A percentile compares a stretch with the other conserved stretches of the same genome.
These are phyloP conservation scores for Neurospora cerealis DNA, from an alignment of 495 filamentous ascomycete species.

Conservation along the genomic window DNA sequence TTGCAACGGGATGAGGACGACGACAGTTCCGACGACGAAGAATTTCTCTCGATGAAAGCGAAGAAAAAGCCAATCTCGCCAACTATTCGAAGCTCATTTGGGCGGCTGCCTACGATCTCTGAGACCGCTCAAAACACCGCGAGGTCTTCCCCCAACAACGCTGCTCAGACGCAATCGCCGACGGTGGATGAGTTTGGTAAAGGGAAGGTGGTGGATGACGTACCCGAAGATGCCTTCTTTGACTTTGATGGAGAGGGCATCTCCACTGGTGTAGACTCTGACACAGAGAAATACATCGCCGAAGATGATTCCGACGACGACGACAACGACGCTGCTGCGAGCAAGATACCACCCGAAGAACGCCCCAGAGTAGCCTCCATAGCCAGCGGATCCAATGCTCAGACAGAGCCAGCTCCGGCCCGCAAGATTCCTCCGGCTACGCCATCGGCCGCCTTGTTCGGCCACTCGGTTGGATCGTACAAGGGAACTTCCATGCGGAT, in stretches of 20 bases:
- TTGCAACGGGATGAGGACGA: conserved; percentile 16
- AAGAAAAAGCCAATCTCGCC: conserved; percentile 13
- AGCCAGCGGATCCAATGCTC: background rate
- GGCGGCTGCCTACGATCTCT: conserved; percentile 3
- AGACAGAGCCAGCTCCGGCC: background rate
- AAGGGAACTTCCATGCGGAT: conserved; percentile 24
- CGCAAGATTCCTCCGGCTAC: conserved; percentile 10
- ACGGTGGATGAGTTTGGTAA: background rate
- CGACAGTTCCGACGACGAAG: conserved; percentile 16
- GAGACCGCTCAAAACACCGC: conserved; percentile 2
- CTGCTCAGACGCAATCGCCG: background rate
- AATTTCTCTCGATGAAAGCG: conserved; percentile 22
- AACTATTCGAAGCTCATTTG: conserved; percentile 1
- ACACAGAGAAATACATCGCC: conserved; percentile 12
- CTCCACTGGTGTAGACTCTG: background rate
- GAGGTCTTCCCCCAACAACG: background rate
- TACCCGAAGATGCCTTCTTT: conserved; percentile 15
- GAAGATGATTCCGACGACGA: conserved; percentile 13
- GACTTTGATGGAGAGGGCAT: conserved; percentile 15
- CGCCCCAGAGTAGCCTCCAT: background rate
- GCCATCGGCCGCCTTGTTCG: conserved; percentile 17
- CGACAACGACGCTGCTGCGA: conserved; percentile 6
- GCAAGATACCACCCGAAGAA: background rate
- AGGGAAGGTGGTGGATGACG: conserved; percentile 2
- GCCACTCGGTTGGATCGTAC: conserved; percentile 32